phyloP scores from a whole-genome alignment of 1,284 basidiomycete species.

The Cryptococcus jaspeensis region DNA sequence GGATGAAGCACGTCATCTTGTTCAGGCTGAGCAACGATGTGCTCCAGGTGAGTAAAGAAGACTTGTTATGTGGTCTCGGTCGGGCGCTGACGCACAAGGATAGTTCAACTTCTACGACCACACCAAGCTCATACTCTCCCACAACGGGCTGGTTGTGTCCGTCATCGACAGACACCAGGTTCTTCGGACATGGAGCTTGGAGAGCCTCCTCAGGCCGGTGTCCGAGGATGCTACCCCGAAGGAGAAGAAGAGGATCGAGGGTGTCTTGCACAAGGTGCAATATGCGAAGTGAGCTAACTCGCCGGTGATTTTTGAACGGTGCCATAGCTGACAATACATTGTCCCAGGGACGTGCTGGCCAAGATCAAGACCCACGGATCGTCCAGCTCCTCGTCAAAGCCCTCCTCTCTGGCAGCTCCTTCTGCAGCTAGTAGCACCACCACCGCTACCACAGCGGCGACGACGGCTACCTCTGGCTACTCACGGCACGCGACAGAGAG shows the following conservation, averaged over 20 bases:
- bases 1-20: constrained; percentile 95
- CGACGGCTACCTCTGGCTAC: background rate
- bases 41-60: constrained; percentile 65
- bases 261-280: constrained; percentile 42
- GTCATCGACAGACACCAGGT: constrained; percentile 87
- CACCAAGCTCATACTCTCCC: constrained; percentile 86
- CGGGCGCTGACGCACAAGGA: background rate
- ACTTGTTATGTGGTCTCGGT: background rate
- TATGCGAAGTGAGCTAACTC: constrained; percentile 40
- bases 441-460: constrained; percentile 8
- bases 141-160: constrained; percentile 72
- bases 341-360: constrained; percentile 29
- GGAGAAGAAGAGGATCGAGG: constrained; percentile 39
- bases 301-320: background rate
- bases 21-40: constrained; percentile 94
- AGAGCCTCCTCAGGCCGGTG: constrained; percentile 61
- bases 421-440: background rate
- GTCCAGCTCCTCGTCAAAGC: background rate
- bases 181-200: constrained; percentile 71
- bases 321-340: background rate
- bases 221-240: constrained; percentile 20
- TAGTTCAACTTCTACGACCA: constrained; percentile 99
- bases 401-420: no score
- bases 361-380: constrained; percentile 27
- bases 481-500: no score